Conservation (phyloP, 2,329 filamentous ascomycete species). For the Cladosporium halotolerans region DNA sequence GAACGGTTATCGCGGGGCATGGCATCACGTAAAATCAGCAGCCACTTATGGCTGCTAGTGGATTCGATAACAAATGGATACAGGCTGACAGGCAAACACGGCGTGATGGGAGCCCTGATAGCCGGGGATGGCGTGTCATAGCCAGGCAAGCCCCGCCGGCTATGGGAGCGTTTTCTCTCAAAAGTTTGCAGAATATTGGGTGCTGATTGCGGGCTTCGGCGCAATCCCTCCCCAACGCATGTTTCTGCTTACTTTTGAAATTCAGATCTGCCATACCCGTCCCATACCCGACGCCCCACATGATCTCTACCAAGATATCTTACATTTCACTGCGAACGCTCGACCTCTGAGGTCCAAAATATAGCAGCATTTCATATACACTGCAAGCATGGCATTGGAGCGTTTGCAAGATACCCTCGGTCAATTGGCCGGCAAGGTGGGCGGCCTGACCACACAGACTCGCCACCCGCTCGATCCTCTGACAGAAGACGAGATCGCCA, state of each 20-base stretch:
- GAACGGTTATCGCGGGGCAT: slow-evolving; percentile 3
- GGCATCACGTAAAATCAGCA: background rate
- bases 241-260: background rate
- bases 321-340: background rate
- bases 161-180: background rate
- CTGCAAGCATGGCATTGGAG: background rate
- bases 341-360: background rate
- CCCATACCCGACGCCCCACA: slow-evolving; percentile 2
- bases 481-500: slow-evolving; percentile 61
- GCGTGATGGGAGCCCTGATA: background rate
- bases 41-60: background rate
- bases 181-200: background rate
- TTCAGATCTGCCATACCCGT: background rate
- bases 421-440: background rate
- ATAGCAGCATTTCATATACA: background rate
- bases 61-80: background rate
- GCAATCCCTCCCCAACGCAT: too few species aligned
- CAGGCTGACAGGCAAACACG: background rate
- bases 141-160: background rate
- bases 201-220: too few species aligned
- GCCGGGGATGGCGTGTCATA: background rate
- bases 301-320: background rate
- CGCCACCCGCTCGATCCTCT: slow-evolving; percentile 74
- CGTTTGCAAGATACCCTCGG: background rate
- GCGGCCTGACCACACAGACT: background rate